Evolutionary conservation across 345 rosid species (phyloP).

Genomic region (Kandelia obovata): DNA sequence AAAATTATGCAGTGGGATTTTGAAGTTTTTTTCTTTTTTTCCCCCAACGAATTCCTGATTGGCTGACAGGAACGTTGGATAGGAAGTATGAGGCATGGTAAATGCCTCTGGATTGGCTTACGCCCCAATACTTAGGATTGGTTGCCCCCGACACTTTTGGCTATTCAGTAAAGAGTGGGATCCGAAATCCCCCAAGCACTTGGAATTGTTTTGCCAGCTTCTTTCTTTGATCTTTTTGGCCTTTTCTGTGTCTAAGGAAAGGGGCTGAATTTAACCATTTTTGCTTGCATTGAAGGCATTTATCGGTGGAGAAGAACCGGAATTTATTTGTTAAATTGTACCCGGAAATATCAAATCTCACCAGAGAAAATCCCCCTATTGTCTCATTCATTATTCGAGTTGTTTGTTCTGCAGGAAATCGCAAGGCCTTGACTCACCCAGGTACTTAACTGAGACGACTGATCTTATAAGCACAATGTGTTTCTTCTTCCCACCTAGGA

Average conservation of each 20-base stretch:
- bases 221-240: neutral
- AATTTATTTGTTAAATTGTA: constrained; percentile 58
- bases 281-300: constrained; percentile 57
- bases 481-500: constrained; percentile 1
- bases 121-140: neutral
- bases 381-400: constrained; percentile 78
- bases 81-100: neutral
- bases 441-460: constrained; percentile 32
- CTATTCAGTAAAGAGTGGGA: too few species aligned
- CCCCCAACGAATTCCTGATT: neutral
- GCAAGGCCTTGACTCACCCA: constrained; percentile 77
- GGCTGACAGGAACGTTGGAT: neutral
- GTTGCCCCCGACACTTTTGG: constrained; percentile 7
- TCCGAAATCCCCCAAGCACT: too few species aligned
- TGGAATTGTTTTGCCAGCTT: neutral
- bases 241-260: neutral
- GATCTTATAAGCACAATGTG: neutral
- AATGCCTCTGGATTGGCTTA: constrained; percentile 7
- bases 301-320: constrained; percentile 85
- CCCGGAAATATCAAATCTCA: constrained; percentile 71
- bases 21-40: neutral
- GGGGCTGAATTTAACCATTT: neutral
- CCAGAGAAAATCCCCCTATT: constrained; percentile 79
- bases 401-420: constrained; percentile 61
- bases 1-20: constrained; percentile 1